A percentile compares a stretch with the other conserved stretches of the same genome.
Evolutionary conservation across 2,329 filamentous ascomycete genomes (phyloP).

Genomic region (Trichoderma breve): DNA sequence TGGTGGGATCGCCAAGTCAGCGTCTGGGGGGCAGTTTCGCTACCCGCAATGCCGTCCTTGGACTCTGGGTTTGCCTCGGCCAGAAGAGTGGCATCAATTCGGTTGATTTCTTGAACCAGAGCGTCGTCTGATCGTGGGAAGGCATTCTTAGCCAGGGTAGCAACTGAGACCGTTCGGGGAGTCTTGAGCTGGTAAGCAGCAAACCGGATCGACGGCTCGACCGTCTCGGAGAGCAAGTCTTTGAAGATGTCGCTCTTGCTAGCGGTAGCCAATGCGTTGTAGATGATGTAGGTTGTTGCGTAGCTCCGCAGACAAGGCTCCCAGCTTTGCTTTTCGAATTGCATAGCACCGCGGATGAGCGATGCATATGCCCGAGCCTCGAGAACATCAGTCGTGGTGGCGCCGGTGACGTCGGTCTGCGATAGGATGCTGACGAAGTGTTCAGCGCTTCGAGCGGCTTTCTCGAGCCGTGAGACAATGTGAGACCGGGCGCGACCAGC

Average conservation of each 20-base stretch:
- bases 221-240: slow-evolving; percentile 78
- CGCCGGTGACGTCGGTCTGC: slow-evolving; percentile 61
- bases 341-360: slow-evolving; percentile 70
- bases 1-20: slow-evolving; percentile 83
- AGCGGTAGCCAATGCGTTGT: slow-evolving; percentile 67
- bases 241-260: slow-evolving; percentile 71
- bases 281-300: slow-evolving; percentile 76
- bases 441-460: slow-evolving; percentile 70
- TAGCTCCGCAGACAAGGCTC: slow-evolving; percentile 72
- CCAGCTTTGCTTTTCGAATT: slow-evolving; percentile 89
- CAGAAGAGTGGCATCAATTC: slow-evolving; percentile 66
- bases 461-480: slow-evolving; percentile 82
- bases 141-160: slow-evolving; percentile 72
- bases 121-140: slow-evolving; percentile 66
- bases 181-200: slow-evolving; percentile 90
- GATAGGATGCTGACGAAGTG: slow-evolving; percentile 65
- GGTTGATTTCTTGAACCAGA: slow-evolving; percentile 66
- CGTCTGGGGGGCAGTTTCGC: slow-evolving; percentile 64
- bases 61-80: slow-evolving; percentile 51
- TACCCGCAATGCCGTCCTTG: slow-evolving; percentile 48
- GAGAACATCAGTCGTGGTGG: slow-evolving; percentile 68
- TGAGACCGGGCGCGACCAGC: slow-evolving; percentile 78
- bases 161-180: slow-evolving; percentile 78
- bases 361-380: slow-evolving; percentile 84
- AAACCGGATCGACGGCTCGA: slow-evolving; percentile 92